Conservation (phyloP, 495 filamentous ascomycete genomes). For the Tirmania nivea region DNA sequence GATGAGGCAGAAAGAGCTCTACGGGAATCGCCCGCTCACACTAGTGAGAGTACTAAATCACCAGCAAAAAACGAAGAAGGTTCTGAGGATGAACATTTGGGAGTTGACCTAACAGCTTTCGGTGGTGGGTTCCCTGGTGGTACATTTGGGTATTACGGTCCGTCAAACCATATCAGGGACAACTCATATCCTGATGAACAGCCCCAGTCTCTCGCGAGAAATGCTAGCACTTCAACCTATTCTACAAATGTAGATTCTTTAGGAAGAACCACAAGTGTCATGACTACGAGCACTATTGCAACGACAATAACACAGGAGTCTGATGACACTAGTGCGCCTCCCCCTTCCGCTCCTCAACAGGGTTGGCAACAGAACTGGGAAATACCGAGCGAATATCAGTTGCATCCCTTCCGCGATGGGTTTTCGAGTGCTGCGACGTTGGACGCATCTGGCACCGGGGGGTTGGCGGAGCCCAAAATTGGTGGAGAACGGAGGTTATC, state of each 20-base stretch:
- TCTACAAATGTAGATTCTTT: conserved; percentile 7
- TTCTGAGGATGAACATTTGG: conserved; percentile 29
- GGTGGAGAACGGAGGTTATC: conserved; percentile 44
- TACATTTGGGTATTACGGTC: neutral
- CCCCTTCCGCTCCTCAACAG: conserved; percentile 6
- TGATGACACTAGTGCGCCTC: neutral
- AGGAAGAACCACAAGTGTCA: conserved; percentile 15
- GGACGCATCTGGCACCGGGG: conserved; percentile 71
- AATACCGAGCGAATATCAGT: conserved; percentile 28
- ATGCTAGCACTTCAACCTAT: conserved; percentile 23
- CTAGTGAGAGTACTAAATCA: conserved; percentile 8
- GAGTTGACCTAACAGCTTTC: conserved; percentile 49
- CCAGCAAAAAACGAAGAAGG: conserved; percentile 20
- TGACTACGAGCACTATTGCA: conserved; percentile 19
- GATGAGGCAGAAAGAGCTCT: conserved; percentile 32
- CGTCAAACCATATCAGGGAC: neutral
- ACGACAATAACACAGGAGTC: conserved; percentile 20
- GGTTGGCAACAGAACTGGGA: conserved; percentile 19
- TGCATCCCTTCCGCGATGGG: conserved; percentile 41
- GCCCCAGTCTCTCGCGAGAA: neutral
- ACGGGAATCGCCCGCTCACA: conserved; percentile 5
- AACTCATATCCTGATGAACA: neutral
- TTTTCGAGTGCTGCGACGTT: conserved; percentile 32
- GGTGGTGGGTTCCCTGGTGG: conserved; percentile 49
- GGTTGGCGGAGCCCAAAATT: conserved; percentile 42